A percentile compares a stretch with the other conserved stretches of the same genome.
These are phyloP conservation scores for Fagus sylvatica DNA, from an alignment of 306 rosid genomes.

Conservation along the genomic window DNA sequence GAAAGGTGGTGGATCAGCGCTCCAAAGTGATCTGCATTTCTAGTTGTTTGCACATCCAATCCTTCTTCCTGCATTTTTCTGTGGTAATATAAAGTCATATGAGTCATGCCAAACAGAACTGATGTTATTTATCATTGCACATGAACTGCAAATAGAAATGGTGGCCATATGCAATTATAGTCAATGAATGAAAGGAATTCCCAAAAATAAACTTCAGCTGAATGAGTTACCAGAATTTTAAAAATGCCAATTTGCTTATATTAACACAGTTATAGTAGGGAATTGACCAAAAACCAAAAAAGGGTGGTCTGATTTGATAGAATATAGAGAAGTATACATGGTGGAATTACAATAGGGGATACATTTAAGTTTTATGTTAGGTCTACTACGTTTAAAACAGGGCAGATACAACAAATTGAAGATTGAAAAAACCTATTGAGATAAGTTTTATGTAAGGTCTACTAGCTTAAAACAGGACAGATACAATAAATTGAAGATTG, in stretches of 20 bases:
- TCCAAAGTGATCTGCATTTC: conserved; percentile 82
- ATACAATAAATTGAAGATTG: not conserved
- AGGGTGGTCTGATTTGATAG: not conserved
- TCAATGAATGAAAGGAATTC: not conserved
- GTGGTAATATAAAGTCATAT: conserved; percentile 29
- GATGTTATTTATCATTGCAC: not conserved
- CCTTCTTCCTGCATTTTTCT: conserved; percentile 87
- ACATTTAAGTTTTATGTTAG: not conserved
- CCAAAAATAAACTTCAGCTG: not conserved
- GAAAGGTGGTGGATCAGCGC: conserved; percentile 84
- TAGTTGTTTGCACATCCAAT: conserved; percentile 74
- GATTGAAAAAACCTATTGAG: not conserved
- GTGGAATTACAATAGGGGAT: no score
- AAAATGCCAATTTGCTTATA: not conserved
- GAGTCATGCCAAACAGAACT: not conserved
- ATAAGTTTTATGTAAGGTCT: not conserved
- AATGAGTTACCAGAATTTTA: not conserved
- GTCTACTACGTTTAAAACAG: not conserved
- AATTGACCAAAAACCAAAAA: not conserved
- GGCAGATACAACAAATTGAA: not conserved
- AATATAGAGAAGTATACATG: not conserved
- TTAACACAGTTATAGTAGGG: not conserved
- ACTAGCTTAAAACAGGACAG: not conserved
- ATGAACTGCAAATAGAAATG: not conserved
- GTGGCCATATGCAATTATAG: not conserved